Percentiles rank a stretch among this genome's conserved stretches.
Evolutionary conservation across 371 early-diverging fungal genomes (phyloP).

Genomic region (Lichtheimia hyalospora): DNA sequence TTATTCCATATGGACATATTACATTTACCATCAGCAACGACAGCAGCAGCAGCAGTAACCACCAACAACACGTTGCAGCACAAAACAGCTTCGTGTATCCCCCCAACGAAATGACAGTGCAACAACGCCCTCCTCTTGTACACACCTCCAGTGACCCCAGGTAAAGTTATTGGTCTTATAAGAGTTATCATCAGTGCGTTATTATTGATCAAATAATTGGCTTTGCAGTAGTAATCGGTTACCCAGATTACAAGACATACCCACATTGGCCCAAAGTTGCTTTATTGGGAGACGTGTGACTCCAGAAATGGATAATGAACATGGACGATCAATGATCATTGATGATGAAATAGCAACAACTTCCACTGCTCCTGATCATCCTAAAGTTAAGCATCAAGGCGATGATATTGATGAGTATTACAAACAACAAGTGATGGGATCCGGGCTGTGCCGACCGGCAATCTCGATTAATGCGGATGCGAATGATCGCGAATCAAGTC

Average conservation of each 20-base stretch:
- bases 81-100: neutral
- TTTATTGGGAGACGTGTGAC: neutral
- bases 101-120: constrained; percentile 1
- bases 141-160: neutral
- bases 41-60: neutral
- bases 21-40: constrained; percentile 19
- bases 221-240: neutral
- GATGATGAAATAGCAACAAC: too few species aligned
- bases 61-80: too few species aligned
- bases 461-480: neutral
- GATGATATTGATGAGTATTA: too few species aligned
- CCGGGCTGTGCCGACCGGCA: too few species aligned
- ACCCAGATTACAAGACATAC: constrained; percentile 4
- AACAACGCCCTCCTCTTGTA: neutral
- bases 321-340: too few species aligned
- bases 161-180: neutral
- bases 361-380: too few species aligned
- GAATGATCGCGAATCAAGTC: neutral
- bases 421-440: too few species aligned
- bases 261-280: constrained; percentile 3
- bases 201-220: too few species aligned
- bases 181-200: too few species aligned
- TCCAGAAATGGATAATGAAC: neutral
- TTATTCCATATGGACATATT: constrained; percentile 39
- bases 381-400: too few species aligned